Conservation (phyloP, 2,329 filamentous ascomycete species). For the Xylariales sp. region DNA sequence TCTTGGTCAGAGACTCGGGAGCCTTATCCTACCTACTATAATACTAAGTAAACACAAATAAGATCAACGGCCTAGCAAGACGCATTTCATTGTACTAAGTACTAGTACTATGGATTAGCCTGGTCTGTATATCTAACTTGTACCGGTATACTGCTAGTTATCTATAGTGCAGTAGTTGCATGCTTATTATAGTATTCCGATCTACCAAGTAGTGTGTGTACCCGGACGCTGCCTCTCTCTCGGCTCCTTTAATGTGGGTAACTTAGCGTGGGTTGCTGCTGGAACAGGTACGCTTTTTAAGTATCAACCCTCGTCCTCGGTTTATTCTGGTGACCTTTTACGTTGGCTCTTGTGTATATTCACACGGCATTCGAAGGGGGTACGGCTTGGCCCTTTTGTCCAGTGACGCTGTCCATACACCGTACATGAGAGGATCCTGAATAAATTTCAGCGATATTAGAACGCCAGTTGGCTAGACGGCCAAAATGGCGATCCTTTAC, state of each 20-base stretch:
- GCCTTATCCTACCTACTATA: constrained; percentile 9
- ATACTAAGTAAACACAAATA: constrained; percentile 29
- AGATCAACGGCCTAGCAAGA: constrained; percentile 17
- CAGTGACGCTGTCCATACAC: background rate
- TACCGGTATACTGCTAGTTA: too few relatives aligned
- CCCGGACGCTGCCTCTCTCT: background rate
- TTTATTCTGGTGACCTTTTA: constrained; percentile 6
- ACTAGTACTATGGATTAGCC: background rate
- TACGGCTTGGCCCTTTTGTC: constrained; percentile 12
- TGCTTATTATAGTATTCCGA: constrained; percentile 38
- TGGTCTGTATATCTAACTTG: background rate
- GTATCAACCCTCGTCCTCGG: constrained; percentile 29
- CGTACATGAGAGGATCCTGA: constrained; percentile 12
- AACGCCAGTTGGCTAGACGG: constrained; percentile 34
- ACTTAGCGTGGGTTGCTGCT: constrained; percentile 18
- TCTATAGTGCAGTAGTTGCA: background rate
- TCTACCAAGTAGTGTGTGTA: background rate
- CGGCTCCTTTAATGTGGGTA: constrained; percentile 1
- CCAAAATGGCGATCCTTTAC: constrained; percentile 35
- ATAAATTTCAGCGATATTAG: constrained; percentile 6
- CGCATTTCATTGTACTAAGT: constrained; percentile 8
- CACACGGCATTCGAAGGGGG: constrained; percentile 14
- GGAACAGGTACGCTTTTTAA: constrained; percentile 27
- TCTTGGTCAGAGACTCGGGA: constrained; percentile 9
- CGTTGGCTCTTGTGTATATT: constrained; percentile 18